These are phyloP conservation scores for Mycena venus DNA, from an alignment of 768 basidiomycete species.

Conservation along the genomic window DNA sequence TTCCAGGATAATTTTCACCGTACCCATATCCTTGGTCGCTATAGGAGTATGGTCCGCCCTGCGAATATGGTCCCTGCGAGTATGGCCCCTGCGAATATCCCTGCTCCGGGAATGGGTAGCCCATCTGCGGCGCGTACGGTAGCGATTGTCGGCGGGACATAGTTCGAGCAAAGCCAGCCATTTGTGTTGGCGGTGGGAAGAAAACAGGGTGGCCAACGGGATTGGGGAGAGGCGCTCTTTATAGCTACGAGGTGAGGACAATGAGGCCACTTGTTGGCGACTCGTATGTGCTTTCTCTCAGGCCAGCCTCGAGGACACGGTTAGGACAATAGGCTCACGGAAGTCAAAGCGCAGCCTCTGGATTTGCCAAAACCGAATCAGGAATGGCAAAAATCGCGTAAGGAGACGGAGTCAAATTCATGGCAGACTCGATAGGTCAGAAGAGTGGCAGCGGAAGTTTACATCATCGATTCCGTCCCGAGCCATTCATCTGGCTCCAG, in stretches of 20 bases:
- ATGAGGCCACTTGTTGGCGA: constrained; percentile 30
- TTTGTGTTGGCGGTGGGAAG: constrained; percentile 1
- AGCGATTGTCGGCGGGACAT: constrained; percentile 44
- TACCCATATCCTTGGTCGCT: constrained; percentile 22
- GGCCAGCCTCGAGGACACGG: constrained; percentile 35
- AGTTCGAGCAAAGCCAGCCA: constrained; percentile 32
- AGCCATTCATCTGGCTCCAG: neutral
- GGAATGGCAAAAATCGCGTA: neutral
- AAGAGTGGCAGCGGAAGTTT: neutral
- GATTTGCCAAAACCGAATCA: neutral
- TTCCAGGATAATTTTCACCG: constrained; percentile 47
- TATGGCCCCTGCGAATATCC: constrained; percentile 18
- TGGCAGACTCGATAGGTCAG: neutral
- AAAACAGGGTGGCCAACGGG: neutral
- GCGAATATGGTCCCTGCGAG: constrained; percentile 1
- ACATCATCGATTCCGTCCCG: neutral
- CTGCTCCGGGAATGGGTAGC: constrained; percentile 21
- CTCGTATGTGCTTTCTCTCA: constrained; percentile 29
- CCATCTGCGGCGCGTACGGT: constrained; percentile 30
- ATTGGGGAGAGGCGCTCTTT: constrained; percentile 4
- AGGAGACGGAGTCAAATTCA: neutral
- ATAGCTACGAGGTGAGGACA: constrained; percentile 28
- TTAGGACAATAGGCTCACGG: constrained; percentile 27
- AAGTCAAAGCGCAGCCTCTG: constrained; percentile 28
- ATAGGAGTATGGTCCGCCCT: neutral